These are phyloP conservation scores for Ceriops decandra DNA, from an alignment of 345 rosid genomes.

Conservation along the genomic window DNA sequence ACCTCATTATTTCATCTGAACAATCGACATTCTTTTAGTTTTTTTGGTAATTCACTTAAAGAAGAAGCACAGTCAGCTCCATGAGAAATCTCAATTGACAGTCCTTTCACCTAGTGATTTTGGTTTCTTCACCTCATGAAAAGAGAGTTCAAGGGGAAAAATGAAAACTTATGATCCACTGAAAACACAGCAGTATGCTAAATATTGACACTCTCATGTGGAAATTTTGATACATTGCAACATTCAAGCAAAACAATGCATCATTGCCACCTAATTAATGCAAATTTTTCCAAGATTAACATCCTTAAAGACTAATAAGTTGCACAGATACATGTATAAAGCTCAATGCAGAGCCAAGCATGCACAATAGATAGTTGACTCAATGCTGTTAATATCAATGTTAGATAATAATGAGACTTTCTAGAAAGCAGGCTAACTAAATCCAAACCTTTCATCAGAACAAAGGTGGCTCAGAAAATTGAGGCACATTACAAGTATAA, in stretches of 20 bases:
- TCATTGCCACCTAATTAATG: not conserved
- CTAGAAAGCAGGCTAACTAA: not conserved
- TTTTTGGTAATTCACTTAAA: not conserved
- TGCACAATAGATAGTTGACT: not conserved
- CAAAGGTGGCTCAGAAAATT: not conserved
- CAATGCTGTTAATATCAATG: not conserved
- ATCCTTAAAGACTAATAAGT: not conserved
- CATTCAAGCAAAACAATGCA: not conserved
- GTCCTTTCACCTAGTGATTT: not conserved
- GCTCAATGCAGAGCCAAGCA: not conserved
- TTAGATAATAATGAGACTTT: not conserved
- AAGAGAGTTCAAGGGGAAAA: not conserved
- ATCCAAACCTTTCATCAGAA: not conserved
- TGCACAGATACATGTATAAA: not conserved
- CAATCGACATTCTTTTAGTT: not conserved
- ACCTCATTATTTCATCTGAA: too few relatives aligned
- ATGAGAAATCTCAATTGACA: not conserved
- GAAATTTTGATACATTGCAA: not conserved
- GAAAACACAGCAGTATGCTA: not conserved
- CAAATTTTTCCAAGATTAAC: not conserved
- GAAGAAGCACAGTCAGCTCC: too few relatives aligned
- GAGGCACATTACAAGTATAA: slow-evolving; percentile 10
- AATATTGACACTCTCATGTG: not conserved
- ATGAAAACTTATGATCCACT: not conserved
- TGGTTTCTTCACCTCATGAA: not conserved